phyloP scores from a whole-genome alignment of 768 basidiomycete genomes.

The Rubroboletus pulcherrimus region DNA sequence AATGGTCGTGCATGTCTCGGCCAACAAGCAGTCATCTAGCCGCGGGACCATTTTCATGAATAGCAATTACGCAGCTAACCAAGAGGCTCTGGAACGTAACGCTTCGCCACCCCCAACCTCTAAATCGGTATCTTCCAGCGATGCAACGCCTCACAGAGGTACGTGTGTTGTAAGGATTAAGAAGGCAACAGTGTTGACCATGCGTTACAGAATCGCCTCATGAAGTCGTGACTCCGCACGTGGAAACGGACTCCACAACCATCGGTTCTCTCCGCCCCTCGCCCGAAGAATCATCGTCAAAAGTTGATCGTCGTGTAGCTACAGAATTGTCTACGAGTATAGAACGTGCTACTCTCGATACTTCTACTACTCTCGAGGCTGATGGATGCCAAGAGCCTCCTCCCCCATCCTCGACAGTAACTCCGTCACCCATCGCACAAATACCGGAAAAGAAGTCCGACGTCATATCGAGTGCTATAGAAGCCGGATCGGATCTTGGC shows the following conservation, averaged over 20 bases:
- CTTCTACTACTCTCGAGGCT: conserved; percentile 3
- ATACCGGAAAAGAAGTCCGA: conserved; percentile 15
- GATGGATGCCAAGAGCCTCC: conserved; percentile 6
- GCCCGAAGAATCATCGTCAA: conserved; percentile 6
- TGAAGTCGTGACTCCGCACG: conserved; percentile 9
- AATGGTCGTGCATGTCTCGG: conserved; percentile 9
- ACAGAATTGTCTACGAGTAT: conserved; percentile 4
- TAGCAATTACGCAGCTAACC: conserved; percentile 13
- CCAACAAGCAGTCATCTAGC: conserved; percentile 16
- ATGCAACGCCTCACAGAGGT: conserved; percentile 16
- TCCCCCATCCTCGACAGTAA: conserved; percentile 11
- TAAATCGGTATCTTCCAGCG: conserved; percentile 6
- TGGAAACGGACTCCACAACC: conserved; percentile 9
- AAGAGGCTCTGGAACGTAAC: conserved; percentile 13
- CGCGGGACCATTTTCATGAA: conserved; percentile 24
- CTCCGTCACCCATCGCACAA: conserved; percentile 11
- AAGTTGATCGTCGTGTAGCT: conserved; percentile 1
- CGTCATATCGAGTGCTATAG: conserved; percentile 8
- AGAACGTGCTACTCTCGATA: conserved; percentile 10
- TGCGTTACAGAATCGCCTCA: conserved; percentile 12
- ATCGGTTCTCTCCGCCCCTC: conserved; percentile 2
- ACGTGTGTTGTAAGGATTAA: not conserved
- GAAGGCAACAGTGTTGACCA: conserved; percentile 7
- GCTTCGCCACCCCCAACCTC: conserved; percentile 7
- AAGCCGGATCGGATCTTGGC: conserved; percentile 5